A percentile compares a stretch with the other conserved stretches of the same genome.
These are phyloP conservation scores for Coriaria nepalensis DNA, from an alignment of 306 rosid genomes.

Conservation along the genomic window DNA sequence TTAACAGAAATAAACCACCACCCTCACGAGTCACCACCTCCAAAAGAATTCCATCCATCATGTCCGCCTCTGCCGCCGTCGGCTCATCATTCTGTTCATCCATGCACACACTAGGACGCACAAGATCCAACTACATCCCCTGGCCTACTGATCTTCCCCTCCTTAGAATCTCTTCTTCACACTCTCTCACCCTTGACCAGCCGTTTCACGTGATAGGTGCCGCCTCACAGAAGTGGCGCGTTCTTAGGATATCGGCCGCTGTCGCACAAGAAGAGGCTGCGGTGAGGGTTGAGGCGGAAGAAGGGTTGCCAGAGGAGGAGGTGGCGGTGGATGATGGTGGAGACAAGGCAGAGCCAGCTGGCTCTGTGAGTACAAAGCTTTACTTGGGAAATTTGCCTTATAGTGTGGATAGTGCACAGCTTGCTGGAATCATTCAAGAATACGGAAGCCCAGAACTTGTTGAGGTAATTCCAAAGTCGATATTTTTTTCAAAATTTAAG, in stretches of 20 bases:
- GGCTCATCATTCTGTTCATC: slow-evolving; percentile 53
- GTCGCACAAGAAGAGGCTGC: slow-evolving; percentile 52
- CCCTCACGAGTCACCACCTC: background rate
- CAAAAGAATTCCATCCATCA: slow-evolving; percentile 9
- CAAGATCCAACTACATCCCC: slow-evolving; percentile 21
- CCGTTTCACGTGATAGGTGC: slow-evolving; percentile 16
- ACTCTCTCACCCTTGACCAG: slow-evolving; percentile 15
- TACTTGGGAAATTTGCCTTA: slow-evolving; percentile 94
- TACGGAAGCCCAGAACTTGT: slow-evolving; percentile 66
- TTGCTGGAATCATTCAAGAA: slow-evolving; percentile 79
- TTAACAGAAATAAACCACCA: too few species aligned
- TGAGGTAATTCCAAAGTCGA: slow-evolving; percentile 35
- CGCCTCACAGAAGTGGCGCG: slow-evolving; percentile 24
- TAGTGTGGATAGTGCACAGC: slow-evolving; percentile 87
- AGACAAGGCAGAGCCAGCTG: slow-evolving; percentile 16
- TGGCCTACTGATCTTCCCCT: slow-evolving; percentile 21
- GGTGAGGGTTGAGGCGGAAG: slow-evolving; percentile 26
- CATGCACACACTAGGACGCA: slow-evolving; percentile 32
- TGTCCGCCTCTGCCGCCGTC: slow-evolving; percentile 59
- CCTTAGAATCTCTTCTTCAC: slow-evolving; percentile 22
- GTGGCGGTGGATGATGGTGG: slow-evolving; percentile 6
- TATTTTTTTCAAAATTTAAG: too few species aligned
- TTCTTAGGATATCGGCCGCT: slow-evolving; percentile 32
- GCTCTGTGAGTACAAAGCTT: slow-evolving; percentile 47
- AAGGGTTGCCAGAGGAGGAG: slow-evolving; percentile 9